Percentiles rank a stretch among this genome's conserved stretches.
These are phyloP conservation scores for Conticribra weissflogii DNA, from an alignment of 108 stramenopile genomes.

Conservation along the genomic window DNA sequence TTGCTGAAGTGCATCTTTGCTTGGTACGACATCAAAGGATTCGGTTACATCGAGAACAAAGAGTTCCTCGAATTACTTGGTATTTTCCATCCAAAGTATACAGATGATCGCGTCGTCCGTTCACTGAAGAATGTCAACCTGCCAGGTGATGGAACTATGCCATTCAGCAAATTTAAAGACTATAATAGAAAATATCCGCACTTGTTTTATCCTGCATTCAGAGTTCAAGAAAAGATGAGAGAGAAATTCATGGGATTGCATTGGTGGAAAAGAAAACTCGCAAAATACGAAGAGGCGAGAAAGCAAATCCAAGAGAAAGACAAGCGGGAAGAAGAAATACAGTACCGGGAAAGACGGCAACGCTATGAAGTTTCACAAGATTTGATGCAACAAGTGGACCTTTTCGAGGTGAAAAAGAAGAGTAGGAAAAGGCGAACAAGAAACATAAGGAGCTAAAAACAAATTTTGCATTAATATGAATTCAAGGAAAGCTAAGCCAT, in stretches of 20 bases:
- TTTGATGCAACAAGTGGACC: conserved; percentile 13
- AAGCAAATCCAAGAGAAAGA: conserved; percentile 19
- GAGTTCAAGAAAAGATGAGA: conserved; percentile 47
- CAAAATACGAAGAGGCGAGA: conserved; percentile 21
- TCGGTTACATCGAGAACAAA: conserved; percentile 31
- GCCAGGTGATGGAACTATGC: conserved; percentile 27
- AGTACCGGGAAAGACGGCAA: conserved; percentile 19
- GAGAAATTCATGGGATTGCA: conserved; percentile 29
- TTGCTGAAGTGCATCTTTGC: conserved; percentile 36
- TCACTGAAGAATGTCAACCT: conserved; percentile 34
- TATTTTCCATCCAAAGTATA: conserved; percentile 37
- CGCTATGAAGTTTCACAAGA: conserved; percentile 31
- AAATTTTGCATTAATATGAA: no score
- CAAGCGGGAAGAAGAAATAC: conserved; percentile 5
- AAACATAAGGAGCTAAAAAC: no score
- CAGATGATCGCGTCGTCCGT: conserved; percentile 13
- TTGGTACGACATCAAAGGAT: conserved; percentile 37
- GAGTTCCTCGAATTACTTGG: conserved; percentile 31
- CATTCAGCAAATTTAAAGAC: conserved; percentile 19
- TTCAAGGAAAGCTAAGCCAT: no score
- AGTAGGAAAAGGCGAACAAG: conserved; percentile 2
- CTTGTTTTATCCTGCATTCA: conserved; percentile 43
- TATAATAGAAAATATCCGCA: conserved; percentile 21
- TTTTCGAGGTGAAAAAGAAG: conserved; percentile 4
- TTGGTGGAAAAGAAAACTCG: conserved; percentile 45